phyloP scores from a whole-genome alignment of 179 eudicot species.

The Actinidia chinensis region DNA sequence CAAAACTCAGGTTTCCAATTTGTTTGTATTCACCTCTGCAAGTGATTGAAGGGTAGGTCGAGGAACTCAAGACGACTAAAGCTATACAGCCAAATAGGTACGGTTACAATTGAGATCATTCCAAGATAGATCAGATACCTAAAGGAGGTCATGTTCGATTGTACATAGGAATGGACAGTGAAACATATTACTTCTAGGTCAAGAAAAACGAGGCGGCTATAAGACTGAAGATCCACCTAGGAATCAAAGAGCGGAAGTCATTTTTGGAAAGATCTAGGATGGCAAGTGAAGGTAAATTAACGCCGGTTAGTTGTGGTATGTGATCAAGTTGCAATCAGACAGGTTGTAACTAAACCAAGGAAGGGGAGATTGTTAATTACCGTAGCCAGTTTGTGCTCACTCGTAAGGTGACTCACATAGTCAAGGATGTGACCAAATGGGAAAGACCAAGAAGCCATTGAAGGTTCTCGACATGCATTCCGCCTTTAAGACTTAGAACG shows the following conservation, averaged over 20 bases:
- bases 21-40: neutral
- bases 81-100: neutral
- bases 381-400: slow-evolving; percentile 10
- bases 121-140: neutral
- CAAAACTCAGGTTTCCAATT: neutral
- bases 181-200: neutral
- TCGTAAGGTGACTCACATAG: neutral
- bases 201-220: neutral
- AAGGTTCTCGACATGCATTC: neutral
- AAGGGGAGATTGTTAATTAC: slow-evolving; percentile 22
- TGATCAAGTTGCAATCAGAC: neutral
- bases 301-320: neutral
- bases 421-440: slow-evolving; percentile 18
- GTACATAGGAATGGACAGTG: neutral
- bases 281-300: slow-evolving; percentile 9
- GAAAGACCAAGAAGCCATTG: slow-evolving; percentile 14
- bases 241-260: neutral
- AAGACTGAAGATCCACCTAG: slow-evolving; percentile 1
- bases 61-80: neutral
- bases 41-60: neutral
- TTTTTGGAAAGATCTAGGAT: slow-evolving; percentile 17
- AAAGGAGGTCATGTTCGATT: neutral
- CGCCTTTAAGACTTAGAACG: neutral
- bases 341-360: slow-evolving; percentile 14
- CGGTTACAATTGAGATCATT: neutral